Conservation (phyloP, 768 basidiomycete species). For the Aureoboletus auriporus region DNA sequence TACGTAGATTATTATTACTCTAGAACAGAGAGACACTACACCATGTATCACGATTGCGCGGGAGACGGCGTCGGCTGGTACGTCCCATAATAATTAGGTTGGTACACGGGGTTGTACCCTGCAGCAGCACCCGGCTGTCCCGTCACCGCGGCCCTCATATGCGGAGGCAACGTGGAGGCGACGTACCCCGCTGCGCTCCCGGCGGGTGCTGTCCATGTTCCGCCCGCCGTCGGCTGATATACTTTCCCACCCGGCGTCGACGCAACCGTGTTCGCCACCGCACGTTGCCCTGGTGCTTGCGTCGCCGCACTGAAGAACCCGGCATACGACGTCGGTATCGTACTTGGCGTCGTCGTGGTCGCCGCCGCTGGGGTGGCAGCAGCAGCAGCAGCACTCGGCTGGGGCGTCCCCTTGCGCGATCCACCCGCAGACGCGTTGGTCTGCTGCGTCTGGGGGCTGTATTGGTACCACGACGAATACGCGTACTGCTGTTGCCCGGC, state of each 20-base stretch:
- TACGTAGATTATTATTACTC: constrained; percentile 17
- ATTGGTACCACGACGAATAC: constrained; percentile 44
- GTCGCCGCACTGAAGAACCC: constrained; percentile 35
- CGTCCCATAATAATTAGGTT: constrained; percentile 30
- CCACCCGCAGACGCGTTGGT: constrained; percentile 20
- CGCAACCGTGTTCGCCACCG: constrained; percentile 54
- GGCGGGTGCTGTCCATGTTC: constrained; percentile 25
- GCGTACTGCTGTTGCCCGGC: constrained; percentile 39
- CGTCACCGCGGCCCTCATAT: constrained; percentile 30
- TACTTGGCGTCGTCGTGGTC: constrained; percentile 15
- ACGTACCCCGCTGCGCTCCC: constrained; percentile 22
- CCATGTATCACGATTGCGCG: constrained; percentile 22
- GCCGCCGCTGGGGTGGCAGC: constrained; percentile 12
- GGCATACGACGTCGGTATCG: constrained; percentile 37
- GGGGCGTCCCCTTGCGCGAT: constrained; percentile 43
- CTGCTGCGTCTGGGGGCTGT: constrained; percentile 31
- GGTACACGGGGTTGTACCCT: constrained; percentile 21
- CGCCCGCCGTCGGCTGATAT: constrained; percentile 26
- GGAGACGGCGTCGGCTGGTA: constrained; percentile 31
- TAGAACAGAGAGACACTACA: constrained; percentile 9
- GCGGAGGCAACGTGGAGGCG: constrained; percentile 40
- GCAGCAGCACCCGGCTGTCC: constrained; percentile 22
- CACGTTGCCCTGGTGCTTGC: constrained; percentile 39
- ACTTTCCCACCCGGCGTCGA: constrained; percentile 25
- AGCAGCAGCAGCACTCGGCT: constrained; percentile 30